Base-by-base conservation (phyloP, 2,329 filamentous ascomycete genomes). In the Fusarium mangiferae region DNA sequence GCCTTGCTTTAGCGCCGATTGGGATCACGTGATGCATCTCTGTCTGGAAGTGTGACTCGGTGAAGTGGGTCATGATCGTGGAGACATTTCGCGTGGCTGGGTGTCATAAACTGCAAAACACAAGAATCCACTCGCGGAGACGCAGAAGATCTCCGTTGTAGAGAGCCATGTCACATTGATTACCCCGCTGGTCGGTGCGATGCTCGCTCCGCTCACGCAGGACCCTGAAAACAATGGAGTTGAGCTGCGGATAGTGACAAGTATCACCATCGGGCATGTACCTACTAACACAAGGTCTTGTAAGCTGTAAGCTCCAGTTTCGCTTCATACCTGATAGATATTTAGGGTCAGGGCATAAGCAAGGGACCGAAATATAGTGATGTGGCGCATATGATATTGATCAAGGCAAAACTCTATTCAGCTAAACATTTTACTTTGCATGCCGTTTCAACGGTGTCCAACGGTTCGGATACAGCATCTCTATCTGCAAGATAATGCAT, bases 131-230 rank as follows among this genome's bases (percentile, higher is more conserved):
- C 63, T 62, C 64, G 72, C 52, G 72, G 71, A 74, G 67, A 72
- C 62, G 61, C 48, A 33, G 52, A 57, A 57, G 60, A 69, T 73
- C 70, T 64, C 70, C 59, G 69, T 73, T 44, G 39, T 68, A 56
- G 71, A 72, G 52, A 75, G 51, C 35, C 11, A 71, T 74, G 72
- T 69, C 62, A 67, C 57, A 33, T 63, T 41, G 60, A 57, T 51
- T 74, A 75, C 72, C 72, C 72, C 72, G 72, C 71, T 66, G 72
- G 68, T 57, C 51, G 68, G 72, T 74, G 72, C 72, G 41, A 62
- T 65, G 59, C 58, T 68, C 64, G 57, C 58, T 68, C 45, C 38
- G 70, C 62, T 68, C 48, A 51, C 46, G 56, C 48, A 62, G 48
- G 72, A 74, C 72, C 72, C 72, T 73, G 64, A 57, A 69, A 69